phyloP scores from a whole-genome alignment of 805 yeast species.

The Starmerella ratchasimensis region DNA sequence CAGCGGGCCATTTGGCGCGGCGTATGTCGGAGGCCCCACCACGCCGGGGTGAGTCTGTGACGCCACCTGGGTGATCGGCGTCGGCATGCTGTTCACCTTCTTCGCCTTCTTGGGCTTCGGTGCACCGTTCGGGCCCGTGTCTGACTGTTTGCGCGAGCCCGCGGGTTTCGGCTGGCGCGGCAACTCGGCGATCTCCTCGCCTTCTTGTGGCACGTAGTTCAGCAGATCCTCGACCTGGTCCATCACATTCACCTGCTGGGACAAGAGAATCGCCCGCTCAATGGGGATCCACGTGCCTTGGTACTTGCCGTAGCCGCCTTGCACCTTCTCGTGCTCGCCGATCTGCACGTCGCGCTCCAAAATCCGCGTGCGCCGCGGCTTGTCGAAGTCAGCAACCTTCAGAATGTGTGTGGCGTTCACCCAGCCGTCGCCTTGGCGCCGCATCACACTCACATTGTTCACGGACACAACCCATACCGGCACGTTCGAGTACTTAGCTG shows the following conservation, averaged over 20 bases:
- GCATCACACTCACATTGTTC: slow-evolving; percentile 67
- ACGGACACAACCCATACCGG: slow-evolving; percentile 41
- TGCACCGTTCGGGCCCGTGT: not conserved
- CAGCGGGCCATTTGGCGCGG: not conserved
- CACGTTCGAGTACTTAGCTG: slow-evolving; percentile 34
- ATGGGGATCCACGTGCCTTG: slow-evolving; percentile 97
- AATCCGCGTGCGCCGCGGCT: slow-evolving; percentile 84
- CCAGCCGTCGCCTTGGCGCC: slow-evolving; percentile 86
- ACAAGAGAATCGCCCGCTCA: slow-evolving; percentile 55
- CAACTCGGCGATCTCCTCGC: slow-evolving; percentile 13
- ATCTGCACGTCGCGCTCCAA: slow-evolving; percentile 86
- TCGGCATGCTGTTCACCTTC: slow-evolving; percentile 10
- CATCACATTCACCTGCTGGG: slow-evolving; percentile 49
- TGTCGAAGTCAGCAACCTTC: slow-evolving; percentile 86
- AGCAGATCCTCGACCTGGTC: slow-evolving; percentile 53
- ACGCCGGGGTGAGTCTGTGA: not conserved
- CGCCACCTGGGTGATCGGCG: not conserved
- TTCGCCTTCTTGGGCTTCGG: slow-evolving; percentile 15
- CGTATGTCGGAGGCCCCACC: not conserved
- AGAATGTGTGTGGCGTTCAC: slow-evolving; percentile 92
- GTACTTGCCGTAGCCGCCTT: slow-evolving; percentile 93
- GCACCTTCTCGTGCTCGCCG: slow-evolving; percentile 82
- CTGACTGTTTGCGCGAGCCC: slow-evolving; percentile 27
- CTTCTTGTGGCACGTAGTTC: slow-evolving; percentile 35
- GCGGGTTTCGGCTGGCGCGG: slow-evolving; percentile 49